Percentiles rank a stretch among this genome's conserved stretches.
Evolutionary conservation across 345 rosid genomes (phyloP).

Genomic region (Pugionium cornutum): DNA sequence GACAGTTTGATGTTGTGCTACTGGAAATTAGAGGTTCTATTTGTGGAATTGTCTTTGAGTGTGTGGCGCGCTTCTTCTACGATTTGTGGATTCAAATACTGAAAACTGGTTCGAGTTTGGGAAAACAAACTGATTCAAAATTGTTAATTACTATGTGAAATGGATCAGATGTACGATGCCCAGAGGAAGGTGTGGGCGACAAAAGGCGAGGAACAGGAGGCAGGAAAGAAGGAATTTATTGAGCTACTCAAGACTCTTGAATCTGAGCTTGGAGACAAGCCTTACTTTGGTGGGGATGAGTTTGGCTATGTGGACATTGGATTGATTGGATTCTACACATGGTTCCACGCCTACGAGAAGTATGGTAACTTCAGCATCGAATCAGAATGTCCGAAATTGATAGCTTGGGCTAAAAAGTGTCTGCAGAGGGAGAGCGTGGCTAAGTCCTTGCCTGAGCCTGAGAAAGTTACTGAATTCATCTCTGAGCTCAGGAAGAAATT

Average conservation of each 20-base stretch:
- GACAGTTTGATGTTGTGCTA: no score
- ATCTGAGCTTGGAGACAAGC: constrained; percentile 36
- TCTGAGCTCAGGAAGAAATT: constrained; percentile 18
- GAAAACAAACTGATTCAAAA: no score
- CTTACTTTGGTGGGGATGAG: constrained; percentile 31
- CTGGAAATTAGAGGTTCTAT: no score
- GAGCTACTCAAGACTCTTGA: constrained; percentile 37
- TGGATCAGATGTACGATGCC: constrained; percentile 26
- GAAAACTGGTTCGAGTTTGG: neutral
- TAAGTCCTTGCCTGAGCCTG: constrained; percentile 35
- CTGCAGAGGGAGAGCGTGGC: constrained; percentile 40
- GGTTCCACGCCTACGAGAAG: constrained; percentile 34
- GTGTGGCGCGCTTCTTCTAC: no score
- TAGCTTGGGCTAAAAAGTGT: constrained; percentile 35
- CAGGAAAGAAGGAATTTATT: constrained; percentile 33
- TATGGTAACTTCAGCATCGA: constrained; percentile 32
- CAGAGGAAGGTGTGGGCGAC: constrained; percentile 31
- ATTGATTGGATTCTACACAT: constrained; percentile 33
- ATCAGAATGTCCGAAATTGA: constrained; percentile 35
- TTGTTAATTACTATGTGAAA: neutral
- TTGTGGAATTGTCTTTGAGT: no score
- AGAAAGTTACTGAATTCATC: constrained; percentile 29
- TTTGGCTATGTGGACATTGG: constrained; percentile 36
- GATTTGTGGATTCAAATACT: no score
- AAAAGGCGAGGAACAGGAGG: constrained; percentile 33